Evolutionary conservation across 345 rosid species (phyloP), one percentile per base, ranked within the genome.

Genomic region (Gossypium sturtianum): DNA sequence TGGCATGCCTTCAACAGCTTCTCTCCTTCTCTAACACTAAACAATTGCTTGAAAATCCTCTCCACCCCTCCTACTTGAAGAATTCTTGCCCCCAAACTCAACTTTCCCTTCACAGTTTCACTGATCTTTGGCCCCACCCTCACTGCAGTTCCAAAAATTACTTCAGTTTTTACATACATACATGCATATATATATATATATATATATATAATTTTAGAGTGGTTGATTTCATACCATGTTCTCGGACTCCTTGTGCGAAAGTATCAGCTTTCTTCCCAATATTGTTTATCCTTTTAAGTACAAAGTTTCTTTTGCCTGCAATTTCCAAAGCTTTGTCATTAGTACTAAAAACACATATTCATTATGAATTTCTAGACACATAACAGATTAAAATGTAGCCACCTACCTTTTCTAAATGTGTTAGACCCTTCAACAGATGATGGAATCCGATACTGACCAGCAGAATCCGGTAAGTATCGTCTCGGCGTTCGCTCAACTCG

Each of bases 1-100:
- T 89, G 90, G 17, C 74, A 85, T 0, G 87, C 89, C 78, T 84
- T 89, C 74, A 87, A 70, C 7, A 89, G 74, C 56, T 64, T 82
- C 78, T 89, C 92, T 74, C 78, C 88, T 29, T 87, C 80, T 29
- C 76, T 17, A 43, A 84, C 84, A 13, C n/a, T 80, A 25, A 89
- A 87, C 12, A 84, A 80, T 52, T 61, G 75, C 48, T 81, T 82
- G 73, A 85, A 88, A 6, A 84, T 66, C 61, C 80, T 84, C 70
- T 82, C 83, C 44, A 84, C 51, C 23, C 87, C 81, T 75, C 87
- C 85, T 56, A 75, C 66, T 64, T 84, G 85, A 73, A 84, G 68
- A 76, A 84, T 84, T 66, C 62, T 82, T 68, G 87, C 83, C 75
- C 83, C 82, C 34, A 80, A 65, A 15, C 85, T 75, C 48, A 82